Percentiles rank a stretch among this genome's conserved stretches.
phyloP scores from a whole-genome alignment of 108 stramenopile species.

The Cyclotella cryptica region DNA sequence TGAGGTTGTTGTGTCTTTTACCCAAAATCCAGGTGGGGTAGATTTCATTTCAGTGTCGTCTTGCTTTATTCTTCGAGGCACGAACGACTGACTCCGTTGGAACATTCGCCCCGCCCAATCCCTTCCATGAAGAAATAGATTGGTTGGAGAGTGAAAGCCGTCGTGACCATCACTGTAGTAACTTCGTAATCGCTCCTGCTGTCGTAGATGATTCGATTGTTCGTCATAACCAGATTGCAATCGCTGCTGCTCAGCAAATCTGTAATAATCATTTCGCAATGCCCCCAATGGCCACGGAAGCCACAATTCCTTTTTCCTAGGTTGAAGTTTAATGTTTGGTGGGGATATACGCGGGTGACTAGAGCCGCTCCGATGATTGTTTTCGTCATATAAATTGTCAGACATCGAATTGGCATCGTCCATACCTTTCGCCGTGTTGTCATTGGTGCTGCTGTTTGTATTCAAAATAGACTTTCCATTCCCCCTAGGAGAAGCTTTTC shows the following conservation, averaged over 20 bases:
- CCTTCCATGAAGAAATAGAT: conserved; percentile 21
- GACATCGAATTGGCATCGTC: background rate
- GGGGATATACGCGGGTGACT: background rate
- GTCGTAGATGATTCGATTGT: conserved; percentile 15
- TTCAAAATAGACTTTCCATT: background rate
- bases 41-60: background rate
- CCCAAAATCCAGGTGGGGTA: conserved; percentile 34
- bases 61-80: background rate
- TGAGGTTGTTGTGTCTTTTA: conserved; percentile 47
- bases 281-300: conserved; percentile 55
- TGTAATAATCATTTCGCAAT: conserved; percentile 47
- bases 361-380: background rate
- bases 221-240: background rate
- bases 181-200: conserved; percentile 6
- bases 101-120: conserved; percentile 29
- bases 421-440: no score
- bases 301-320: conserved; percentile 57
- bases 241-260: conserved; percentile 32
- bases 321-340: conserved; percentile 32
- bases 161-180: conserved; percentile 11
- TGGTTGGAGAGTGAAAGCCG: background rate
- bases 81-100: conserved; percentile 4
- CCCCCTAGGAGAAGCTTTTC: no score
- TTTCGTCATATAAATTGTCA: conserved; percentile 1
- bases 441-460: background rate